A percentile compares a stretch with the other conserved stretches of the same genome.
These are phyloP conservation scores for Citrus trifoliata DNA, from an alignment of 345 rosid genomes.

Conservation along the genomic window DNA sequence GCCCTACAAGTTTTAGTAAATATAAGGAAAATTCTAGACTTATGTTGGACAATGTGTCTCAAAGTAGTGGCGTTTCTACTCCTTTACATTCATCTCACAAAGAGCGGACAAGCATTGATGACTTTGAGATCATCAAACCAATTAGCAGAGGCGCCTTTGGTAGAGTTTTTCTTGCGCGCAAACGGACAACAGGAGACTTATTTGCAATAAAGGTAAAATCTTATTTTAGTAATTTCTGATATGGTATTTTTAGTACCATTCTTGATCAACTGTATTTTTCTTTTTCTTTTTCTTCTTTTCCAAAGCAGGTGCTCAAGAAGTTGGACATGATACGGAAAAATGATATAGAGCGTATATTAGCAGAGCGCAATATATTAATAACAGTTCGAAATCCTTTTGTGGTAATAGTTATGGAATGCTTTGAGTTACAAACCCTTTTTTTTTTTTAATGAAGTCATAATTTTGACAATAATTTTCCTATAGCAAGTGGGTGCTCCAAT, in stretches of 20 bases:
- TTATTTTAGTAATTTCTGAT: background rate
- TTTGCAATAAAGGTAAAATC: constrained; percentile 77
- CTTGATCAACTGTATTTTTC: constrained; percentile 21
- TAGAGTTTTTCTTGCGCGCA: constrained; percentile 83
- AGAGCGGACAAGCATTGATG: constrained; percentile 75
- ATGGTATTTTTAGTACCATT: background rate
- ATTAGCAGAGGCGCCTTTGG: constrained; percentile 87
- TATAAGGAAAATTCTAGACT: constrained; percentile 38
- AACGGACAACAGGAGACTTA: constrained; percentile 77
- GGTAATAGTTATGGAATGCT: constrained; percentile 40
- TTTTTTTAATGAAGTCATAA: background rate
- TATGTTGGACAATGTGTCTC: constrained; percentile 43
- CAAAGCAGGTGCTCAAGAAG: constrained; percentile 64
- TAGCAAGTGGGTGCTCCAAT: constrained; percentile 6
- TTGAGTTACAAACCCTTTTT: background rate
- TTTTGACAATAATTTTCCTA: background rate
- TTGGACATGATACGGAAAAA: constrained; percentile 80
- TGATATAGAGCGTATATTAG: constrained; percentile 71
- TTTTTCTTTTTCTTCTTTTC: background rate
- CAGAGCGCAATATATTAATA: constrained; percentile 78
- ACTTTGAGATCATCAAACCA: constrained; percentile 84
- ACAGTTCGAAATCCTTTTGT: constrained; percentile 83
- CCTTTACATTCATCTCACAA: constrained; percentile 47
- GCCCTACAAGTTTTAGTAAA: constrained; percentile 33
- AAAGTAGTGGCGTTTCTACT: constrained; percentile 41